A percentile compares a stretch with the other conserved stretches of the same genome.
Conservation (phyloP, 179 eudicot species). For the Carnegiea gigantea region DNA sequence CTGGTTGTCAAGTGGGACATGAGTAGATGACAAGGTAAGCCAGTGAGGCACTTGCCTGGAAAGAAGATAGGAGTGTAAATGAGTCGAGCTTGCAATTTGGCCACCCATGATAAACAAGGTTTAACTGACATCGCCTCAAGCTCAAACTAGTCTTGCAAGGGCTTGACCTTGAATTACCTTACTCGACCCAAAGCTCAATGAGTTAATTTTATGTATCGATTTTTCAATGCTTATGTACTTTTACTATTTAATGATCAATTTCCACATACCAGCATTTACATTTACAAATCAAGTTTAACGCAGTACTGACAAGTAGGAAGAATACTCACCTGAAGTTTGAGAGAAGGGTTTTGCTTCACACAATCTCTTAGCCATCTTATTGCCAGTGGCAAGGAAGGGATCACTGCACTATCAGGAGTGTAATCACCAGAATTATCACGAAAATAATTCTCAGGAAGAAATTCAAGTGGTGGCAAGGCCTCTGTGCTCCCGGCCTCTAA, state of each 20-base stretch:
- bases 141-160: too few relatives aligned
- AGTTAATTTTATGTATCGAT: too few relatives aligned
- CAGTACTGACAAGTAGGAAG: not conserved
- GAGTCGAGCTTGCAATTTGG: too few relatives aligned
- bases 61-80: too few relatives aligned
- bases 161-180: too few relatives aligned
- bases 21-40: too few relatives aligned
- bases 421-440: slow-evolving; percentile 25
- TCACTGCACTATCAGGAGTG: slow-evolving; percentile 55
- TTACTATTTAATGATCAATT: not conserved
- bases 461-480: slow-evolving; percentile 37
- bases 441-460: slow-evolving; percentile 28
- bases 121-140: too few relatives aligned
- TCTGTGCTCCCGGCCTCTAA: slow-evolving; percentile 22
- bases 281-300: too few relatives aligned
- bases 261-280: not conserved
- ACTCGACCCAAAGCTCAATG: too few relatives aligned
- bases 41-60: too few relatives aligned
- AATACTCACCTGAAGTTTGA: slow-evolving; percentile 57
- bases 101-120: too few relatives aligned
- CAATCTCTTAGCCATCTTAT: slow-evolving; percentile 71
- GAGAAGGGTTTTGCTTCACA: slow-evolving; percentile 60
- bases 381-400: slow-evolving; percentile 67
- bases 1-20: too few relatives aligned
- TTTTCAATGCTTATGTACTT: not conserved